Percentiles rank a stretch among this genome's conserved stretches.
phyloP scores from a whole-genome alignment of 768 basidiomycete genomes.

The Clavaria fumosa region DNA sequence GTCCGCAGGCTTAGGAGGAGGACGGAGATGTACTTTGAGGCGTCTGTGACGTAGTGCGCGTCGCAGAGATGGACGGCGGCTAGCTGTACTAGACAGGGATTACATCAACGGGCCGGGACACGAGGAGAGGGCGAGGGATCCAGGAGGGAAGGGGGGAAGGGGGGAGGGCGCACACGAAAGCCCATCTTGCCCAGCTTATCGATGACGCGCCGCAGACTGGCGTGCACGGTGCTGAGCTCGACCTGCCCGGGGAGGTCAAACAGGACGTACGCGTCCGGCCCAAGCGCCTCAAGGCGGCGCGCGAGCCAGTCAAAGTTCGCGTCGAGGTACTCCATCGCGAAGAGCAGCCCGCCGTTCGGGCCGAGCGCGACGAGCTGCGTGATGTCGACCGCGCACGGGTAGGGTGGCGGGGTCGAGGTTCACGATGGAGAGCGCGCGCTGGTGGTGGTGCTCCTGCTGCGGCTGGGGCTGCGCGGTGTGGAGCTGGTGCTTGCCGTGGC shows the following conservation, averaged over 20 bases:
- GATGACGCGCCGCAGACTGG: constrained; percentile 71
- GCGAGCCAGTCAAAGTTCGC: constrained; percentile 87
- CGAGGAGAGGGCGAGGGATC: no score
- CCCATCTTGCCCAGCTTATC: constrained; percentile 53
- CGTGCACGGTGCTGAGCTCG: constrained; percentile 92
- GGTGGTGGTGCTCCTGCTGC: no score
- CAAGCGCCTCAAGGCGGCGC: constrained; percentile 45
- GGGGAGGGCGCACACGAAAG: constrained; percentile 55
- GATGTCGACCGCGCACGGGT: constrained; percentile 83
- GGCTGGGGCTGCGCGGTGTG: constrained; percentile 77
- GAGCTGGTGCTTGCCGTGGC: constrained; percentile 77
- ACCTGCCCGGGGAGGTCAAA: constrained; percentile 98
- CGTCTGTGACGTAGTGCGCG: constrained; percentile 93
- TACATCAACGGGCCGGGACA: no score
- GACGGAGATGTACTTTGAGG: constrained; percentile 87
- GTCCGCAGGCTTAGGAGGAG: constrained; percentile 83
- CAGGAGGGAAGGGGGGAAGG: background rate
- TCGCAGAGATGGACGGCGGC: constrained; percentile 93
- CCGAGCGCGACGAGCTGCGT: constrained; percentile 80
- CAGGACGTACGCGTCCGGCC: constrained; percentile 68
- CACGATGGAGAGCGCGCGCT: constrained; percentile 73
- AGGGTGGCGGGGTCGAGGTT: constrained; percentile 91
- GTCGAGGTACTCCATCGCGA: constrained; percentile 94
- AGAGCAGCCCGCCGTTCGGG: constrained; percentile 92
- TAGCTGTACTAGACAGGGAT: no score